phyloP scores from a whole-genome alignment of 371 early-diverging fungal genomes.

The Entomophthora muscae region DNA sequence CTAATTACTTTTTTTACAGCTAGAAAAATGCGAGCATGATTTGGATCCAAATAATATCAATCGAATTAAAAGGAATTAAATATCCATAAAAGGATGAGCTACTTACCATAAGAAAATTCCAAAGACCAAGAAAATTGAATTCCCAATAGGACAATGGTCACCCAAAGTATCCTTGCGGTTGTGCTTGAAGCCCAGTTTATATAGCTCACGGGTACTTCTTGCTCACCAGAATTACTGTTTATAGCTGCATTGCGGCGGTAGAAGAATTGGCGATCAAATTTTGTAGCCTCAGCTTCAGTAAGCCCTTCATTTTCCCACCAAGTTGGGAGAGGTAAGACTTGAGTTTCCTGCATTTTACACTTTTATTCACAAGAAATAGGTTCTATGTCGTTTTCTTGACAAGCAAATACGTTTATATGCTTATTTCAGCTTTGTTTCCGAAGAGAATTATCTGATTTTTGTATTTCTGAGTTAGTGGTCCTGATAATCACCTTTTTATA shows the following conservation, averaged over 20 bases:
- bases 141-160: background rate
- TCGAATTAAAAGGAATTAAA: background rate
- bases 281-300: background rate
- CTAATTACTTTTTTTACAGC: background rate
- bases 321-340: no score
- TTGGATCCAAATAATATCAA: background rate
- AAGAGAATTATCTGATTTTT: no score
- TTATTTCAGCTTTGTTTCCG: no score
- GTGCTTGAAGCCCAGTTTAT: background rate
- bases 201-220: background rate
- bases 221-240: background rate
- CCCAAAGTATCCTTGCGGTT: background rate
- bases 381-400: no score
- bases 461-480: no score
- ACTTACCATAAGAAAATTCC: slow-evolving; percentile 11
- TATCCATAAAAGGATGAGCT: background rate
- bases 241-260: background rate
- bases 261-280: slow-evolving; percentile 6
- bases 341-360: no score
- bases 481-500: no score
- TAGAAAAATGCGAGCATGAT: background rate
- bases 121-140: slow-evolving; percentile 8
- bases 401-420: no score
- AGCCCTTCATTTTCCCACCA: slow-evolving; percentile 8
- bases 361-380: no score